phyloP scores from a whole-genome alignment of 1,284 basidiomycete species.

The Omphalotus olearius region DNA sequence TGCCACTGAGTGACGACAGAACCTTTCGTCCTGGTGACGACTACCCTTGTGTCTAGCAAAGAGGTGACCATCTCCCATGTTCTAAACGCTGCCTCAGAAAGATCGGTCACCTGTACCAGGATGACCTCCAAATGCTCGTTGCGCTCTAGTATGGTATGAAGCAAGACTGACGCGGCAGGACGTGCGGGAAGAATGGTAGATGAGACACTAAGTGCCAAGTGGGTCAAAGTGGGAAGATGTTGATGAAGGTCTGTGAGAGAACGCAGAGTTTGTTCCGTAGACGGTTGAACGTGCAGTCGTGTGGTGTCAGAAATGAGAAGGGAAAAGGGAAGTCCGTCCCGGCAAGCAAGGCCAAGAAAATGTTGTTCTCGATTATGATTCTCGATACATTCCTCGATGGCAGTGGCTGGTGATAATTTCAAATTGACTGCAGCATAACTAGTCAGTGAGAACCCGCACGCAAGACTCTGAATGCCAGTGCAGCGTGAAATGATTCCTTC shows the following conservation, averaged over 20 bases:
- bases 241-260: constrained; percentile 21
- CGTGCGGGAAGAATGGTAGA: constrained; percentile 4
- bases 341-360: constrained; percentile 31
- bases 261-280: constrained; percentile 19
- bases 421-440: constrained; percentile 19
- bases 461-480: constrained; percentile 29
- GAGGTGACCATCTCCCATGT: background rate
- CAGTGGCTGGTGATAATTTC: constrained; percentile 3
- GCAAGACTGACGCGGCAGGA: constrained; percentile 5
- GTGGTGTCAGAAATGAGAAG: constrained; percentile 28
- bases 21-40: background rate
- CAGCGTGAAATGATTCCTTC: constrained; percentile 29
- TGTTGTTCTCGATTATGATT: constrained; percentile 26
- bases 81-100: background rate
- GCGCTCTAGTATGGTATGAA: constrained; percentile 6
- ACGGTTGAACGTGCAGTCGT: constrained; percentile 33
- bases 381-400: background rate
- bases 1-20: constrained; percentile 10
- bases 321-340: constrained; percentile 32
- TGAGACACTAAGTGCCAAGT: constrained; percentile 27
- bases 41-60: constrained; percentile 2
- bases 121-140: constrained; percentile 7
- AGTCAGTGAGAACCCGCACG: constrained; percentile 33
- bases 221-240: constrained; percentile 28
- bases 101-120: constrained; percentile 10